These are phyloP conservation scores for Pichia kluyveri DNA, from an alignment of 805 yeast genomes.

Conservation along the genomic window DNA sequence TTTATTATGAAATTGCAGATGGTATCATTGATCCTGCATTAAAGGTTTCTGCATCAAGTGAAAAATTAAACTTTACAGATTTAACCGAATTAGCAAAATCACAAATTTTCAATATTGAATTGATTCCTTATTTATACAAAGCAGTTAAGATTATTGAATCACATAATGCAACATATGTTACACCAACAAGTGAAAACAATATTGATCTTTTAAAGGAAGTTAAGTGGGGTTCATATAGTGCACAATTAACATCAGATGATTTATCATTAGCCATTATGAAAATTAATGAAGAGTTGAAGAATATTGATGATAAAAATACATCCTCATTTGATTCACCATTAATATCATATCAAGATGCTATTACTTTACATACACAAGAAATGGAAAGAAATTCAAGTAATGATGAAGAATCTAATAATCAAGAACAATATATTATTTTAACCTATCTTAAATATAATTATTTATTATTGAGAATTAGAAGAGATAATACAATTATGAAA, in stretches of 20 bases:
- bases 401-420: slow-evolving; percentile 47
- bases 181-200: slow-evolving; percentile 16
- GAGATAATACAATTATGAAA: slow-evolving; percentile 47
- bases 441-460: slow-evolving; percentile 69
- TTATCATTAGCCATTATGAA: slow-evolving; percentile 51
- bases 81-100: slow-evolving; percentile 40
- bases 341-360: slow-evolving; percentile 61
- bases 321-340: slow-evolving; percentile 48
- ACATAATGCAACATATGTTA: slow-evolving; percentile 30
- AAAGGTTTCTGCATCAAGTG: slow-evolving; percentile 21
- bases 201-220: slow-evolving; percentile 24
- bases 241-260: slow-evolving; percentile 60
- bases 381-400: slow-evolving; percentile 38
- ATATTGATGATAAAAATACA: slow-evolving; percentile 28
- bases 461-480: slow-evolving; percentile 55
- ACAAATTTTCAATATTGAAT: slow-evolving; percentile 23
- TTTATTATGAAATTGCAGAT: slow-evolving; percentile 49
- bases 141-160: slow-evolving; percentile 29
- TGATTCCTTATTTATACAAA: slow-evolving; percentile 26
- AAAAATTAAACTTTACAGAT: slow-evolving; percentile 30
- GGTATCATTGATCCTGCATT: slow-evolving; percentile 60
- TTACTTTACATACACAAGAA: slow-evolving; percentile 48
- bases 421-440: slow-evolving; percentile 63
- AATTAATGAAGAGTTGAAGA: slow-evolving; percentile 25
- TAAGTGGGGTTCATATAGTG: slow-evolving; percentile 47